Conservation (phyloP, 768 basidiomycete species). For the Pleurotus citrinopileatus region DNA sequence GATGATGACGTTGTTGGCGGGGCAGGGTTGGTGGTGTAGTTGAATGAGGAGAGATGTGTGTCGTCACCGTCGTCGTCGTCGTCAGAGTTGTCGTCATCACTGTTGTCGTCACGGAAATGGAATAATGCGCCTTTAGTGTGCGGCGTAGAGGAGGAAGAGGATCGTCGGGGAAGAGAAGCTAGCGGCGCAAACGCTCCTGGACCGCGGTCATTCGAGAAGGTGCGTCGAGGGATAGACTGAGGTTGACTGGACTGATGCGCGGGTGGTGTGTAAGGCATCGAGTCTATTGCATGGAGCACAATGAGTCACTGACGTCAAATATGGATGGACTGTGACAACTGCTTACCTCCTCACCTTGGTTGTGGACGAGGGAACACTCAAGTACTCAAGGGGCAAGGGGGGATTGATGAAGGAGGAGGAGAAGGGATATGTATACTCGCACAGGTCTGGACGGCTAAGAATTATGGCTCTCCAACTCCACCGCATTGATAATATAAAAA, state of each 20-base stretch:
- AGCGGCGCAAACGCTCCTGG: conserved; percentile 49
- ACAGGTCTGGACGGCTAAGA: no score
- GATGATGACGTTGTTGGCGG: no score
- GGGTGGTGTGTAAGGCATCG: conserved; percentile 3
- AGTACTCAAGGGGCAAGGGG: no score
- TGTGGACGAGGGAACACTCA: no score
- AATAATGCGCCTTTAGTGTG: conserved; percentile 26
- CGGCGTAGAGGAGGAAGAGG: conserved; percentile 14
- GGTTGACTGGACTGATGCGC: neutral
- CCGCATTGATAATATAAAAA: no score
- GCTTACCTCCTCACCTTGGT: no score
- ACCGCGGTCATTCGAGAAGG: conserved; percentile 33
- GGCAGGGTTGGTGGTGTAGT: conserved; percentile 12
- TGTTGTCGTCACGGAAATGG: conserved; percentile 32
- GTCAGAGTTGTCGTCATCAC: conserved; percentile 34
- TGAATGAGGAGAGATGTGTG: neutral
- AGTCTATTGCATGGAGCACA: neutral
- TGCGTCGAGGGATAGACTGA: neutral
- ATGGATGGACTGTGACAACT: no score
- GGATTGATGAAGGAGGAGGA: no score
- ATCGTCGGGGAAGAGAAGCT: conserved; percentile 41
- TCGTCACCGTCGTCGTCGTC: conserved; percentile 20
- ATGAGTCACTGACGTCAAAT: no score
- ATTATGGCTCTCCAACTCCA: neutral
- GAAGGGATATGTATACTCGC: no score